Conservation (phyloP, 148 eudicot genomes). For the Dysphania ambrosioides region DNA sequence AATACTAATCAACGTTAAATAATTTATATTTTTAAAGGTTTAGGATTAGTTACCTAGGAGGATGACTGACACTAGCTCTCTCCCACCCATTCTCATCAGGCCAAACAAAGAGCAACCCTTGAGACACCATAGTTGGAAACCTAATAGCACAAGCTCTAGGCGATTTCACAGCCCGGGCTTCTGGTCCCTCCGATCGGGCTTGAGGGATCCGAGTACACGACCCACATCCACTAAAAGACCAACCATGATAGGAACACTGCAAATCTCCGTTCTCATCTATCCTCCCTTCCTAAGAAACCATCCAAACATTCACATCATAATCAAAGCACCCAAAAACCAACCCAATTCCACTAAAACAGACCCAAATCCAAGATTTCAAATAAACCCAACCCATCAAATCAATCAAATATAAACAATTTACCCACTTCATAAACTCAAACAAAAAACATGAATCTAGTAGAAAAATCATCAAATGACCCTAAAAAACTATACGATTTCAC, state of each 20-base stretch:
- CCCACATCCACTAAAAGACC: constrained; percentile 88
- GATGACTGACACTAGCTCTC: constrained; percentile 64
- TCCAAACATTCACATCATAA: not conserved
- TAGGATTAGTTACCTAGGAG: constrained; percentile 53
- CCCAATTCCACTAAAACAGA: not conserved
- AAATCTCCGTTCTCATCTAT: constrained; percentile 92
- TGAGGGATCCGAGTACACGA: constrained; percentile 88
- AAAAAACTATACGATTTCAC: not conserved
- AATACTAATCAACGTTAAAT: not conserved
- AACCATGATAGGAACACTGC: constrained; percentile 97
- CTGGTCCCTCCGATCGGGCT: constrained; percentile 77
- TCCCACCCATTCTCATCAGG: constrained; percentile 98
- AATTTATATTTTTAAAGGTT: not conserved
- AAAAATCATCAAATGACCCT: not conserved
- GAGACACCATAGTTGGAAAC: constrained; percentile 90
- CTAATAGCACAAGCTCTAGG: constrained; percentile 80
- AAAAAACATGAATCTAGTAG: constrained; percentile 3
- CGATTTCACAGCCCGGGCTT: constrained; percentile 73
- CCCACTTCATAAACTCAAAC: constrained; percentile 12
- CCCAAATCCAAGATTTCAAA: not conserved
- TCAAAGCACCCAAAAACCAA: not conserved
- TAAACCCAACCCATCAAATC: not conserved
- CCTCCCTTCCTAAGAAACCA: constrained; percentile 72
- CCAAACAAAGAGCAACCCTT: constrained; percentile 97
- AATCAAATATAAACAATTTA: not conserved